These are phyloP conservation scores for Fagus crenata DNA, from an alignment of 306 rosid genomes.

Conservation along the genomic window DNA sequence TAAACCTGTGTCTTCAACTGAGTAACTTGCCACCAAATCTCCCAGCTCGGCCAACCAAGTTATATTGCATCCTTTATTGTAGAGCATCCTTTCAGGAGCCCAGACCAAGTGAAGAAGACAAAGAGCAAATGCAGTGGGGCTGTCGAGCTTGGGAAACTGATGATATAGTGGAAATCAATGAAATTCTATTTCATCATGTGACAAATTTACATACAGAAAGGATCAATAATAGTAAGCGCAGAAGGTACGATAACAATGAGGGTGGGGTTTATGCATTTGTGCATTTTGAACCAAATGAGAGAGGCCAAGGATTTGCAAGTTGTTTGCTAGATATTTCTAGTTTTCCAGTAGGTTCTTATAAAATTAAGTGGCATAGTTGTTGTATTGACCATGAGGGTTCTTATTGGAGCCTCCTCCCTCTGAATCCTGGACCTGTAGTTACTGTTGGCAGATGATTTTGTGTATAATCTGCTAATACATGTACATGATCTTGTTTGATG, in stretches of 20 bases:
- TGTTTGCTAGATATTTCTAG: constrained; percentile 65
- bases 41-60: constrained; percentile 28
- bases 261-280: constrained; percentile 28
- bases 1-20: constrained; percentile 59
- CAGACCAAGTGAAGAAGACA: constrained; percentile 5
- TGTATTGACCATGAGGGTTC: constrained; percentile 47
- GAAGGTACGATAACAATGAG: constrained; percentile 4
- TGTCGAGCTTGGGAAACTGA: constrained; percentile 49
- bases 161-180: constrained; percentile 47
- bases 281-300: constrained; percentile 44
- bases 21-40: constrained; percentile 39
- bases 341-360: constrained; percentile 55
- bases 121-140: not conserved
- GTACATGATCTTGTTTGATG: not conserved
- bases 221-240: constrained; percentile 6
- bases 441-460: constrained; percentile 20
- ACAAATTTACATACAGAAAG: constrained; percentile 24
- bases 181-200: constrained; percentile 36
- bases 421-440: constrained; percentile 57
- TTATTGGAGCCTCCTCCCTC: constrained; percentile 58
- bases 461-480: not conserved
- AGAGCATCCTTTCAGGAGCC: constrained; percentile 30
- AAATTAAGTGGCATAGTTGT: constrained; percentile 64
- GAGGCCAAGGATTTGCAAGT: constrained; percentile 65
- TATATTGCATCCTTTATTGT: constrained; percentile 57